Percentiles rank a stretch among this genome's conserved stretches.
phyloP scores from a whole-genome alignment of 306 rosid genomes.

The Oemleria cerasiformis region DNA sequence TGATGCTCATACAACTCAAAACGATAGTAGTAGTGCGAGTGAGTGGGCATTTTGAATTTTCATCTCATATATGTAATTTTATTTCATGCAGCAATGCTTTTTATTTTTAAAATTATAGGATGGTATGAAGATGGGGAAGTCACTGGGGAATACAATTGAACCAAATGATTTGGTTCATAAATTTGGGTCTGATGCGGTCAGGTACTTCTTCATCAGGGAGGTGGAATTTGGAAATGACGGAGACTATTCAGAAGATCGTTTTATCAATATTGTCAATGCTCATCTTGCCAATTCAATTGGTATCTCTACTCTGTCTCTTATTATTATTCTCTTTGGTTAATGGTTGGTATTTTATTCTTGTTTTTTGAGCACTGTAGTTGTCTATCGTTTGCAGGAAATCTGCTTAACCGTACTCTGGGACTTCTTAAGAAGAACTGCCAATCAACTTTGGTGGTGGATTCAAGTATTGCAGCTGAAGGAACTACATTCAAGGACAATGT shows the following conservation, averaged over 20 bases:
- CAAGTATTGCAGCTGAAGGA: conserved; percentile 73
- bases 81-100: conserved; percentile 71
- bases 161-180: conserved; percentile 80
- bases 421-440: conserved; percentile 88
- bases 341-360: background rate
- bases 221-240: conserved; percentile 94
- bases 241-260: conserved; percentile 94
- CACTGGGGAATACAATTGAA: conserved; percentile 94
- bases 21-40: conserved; percentile 16
- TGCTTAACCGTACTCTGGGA: conserved; percentile 86
- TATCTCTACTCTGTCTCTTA: conserved; percentile 29
- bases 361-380: conserved; percentile 13
- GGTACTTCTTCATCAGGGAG: conserved; percentile 95
- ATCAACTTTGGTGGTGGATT: conserved; percentile 74
- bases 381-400: conserved; percentile 68
- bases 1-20: conserved; percentile 8
- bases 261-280: conserved; percentile 82
- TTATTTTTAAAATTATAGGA: conserved; percentile 77
- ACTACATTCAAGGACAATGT: conserved; percentile 62
- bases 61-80: conserved; percentile 47
- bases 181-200: conserved; percentile 86
- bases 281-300: conserved; percentile 98
- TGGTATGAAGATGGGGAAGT: conserved; percentile 99
- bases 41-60: conserved; percentile 25
- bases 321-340: conserved; percentile 15